Evolutionary conservation across 176 grass and related monocot genomes (phyloP).

Genomic region (Cocos nucifera): DNA sequence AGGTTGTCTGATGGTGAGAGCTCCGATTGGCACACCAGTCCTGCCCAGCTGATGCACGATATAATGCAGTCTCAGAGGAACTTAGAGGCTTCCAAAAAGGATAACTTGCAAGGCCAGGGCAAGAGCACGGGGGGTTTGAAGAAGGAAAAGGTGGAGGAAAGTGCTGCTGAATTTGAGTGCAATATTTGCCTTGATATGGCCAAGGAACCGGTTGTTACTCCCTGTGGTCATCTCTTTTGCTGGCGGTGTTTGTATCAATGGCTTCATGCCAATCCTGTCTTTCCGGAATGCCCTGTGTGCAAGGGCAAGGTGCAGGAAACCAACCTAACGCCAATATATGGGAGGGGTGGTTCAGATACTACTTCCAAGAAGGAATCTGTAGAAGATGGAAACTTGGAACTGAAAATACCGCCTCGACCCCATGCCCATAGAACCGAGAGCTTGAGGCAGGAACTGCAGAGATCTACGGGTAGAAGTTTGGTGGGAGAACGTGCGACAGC

Average conservation of each 20-base stretch:
- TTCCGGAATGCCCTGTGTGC: conserved; percentile 76
- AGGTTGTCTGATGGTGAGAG: too few species aligned
- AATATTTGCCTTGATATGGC: conserved; percentile 73
- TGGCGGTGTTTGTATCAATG: conserved; percentile 82
- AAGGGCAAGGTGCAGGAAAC: conserved; percentile 52
- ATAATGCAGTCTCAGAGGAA: conserved; percentile 43
- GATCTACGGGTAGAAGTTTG: conserved; percentile 11
- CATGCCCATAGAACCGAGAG: conserved; percentile 38
- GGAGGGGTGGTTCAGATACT: conserved; percentile 30
- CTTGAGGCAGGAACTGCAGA: conserved; percentile 40
- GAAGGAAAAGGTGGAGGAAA: conserved; percentile 28
- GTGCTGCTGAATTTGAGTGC: conserved; percentile 60
- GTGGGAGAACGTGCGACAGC: conserved; percentile 20
- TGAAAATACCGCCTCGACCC: conserved; percentile 59
- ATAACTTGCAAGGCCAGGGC: conserved; percentile 29
- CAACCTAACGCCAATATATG: conserved; percentile 75
- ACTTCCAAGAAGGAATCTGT: conserved; percentile 1
- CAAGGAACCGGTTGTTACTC: conserved; percentile 67
- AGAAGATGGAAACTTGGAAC: conserved; percentile 3
- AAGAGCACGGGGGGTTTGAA: conserved; percentile 19
- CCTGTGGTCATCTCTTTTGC: conserved; percentile 86
- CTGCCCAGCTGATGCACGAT: conserved; percentile 22
- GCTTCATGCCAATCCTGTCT: conserved; percentile 37
- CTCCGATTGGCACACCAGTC: too few species aligned
- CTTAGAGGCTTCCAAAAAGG: conserved; percentile 38